Conservation (phyloP, 1,284 basidiomycete genomes). For the Peniophora sp. region DNA sequence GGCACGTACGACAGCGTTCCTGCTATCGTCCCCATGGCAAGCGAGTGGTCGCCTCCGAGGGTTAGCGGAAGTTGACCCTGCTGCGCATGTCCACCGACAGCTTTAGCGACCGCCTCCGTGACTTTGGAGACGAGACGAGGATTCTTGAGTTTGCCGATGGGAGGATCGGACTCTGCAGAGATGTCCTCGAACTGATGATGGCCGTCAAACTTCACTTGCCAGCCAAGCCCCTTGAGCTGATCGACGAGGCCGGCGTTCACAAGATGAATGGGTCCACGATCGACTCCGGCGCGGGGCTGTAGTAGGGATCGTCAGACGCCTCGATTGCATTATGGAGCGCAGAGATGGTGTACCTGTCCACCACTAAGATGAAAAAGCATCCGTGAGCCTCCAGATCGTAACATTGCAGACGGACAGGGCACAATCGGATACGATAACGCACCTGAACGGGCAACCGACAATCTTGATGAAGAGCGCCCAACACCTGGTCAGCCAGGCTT, state of each 20-base stretch:
- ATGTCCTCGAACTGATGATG: constrained; percentile 86
- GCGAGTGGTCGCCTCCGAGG: constrained; percentile 93
- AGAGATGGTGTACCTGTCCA: constrained; percentile 38
- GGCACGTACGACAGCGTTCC: constrained; percentile 64
- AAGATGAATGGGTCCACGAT: constrained; percentile 82
- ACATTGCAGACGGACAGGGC: neutral
- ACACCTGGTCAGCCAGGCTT: neutral
- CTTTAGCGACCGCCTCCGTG: constrained; percentile 70
- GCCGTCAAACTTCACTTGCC: constrained; percentile 84
- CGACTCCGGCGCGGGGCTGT: constrained; percentile 79
- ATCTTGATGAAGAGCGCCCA: constrained; percentile 39
- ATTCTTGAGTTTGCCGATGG: constrained; percentile 85
- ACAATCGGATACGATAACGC: constrained; percentile 11
- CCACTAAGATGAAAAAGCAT: constrained; percentile 28
- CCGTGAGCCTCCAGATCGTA: neutral
- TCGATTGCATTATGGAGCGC: constrained; percentile 3
- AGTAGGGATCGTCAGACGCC: constrained; percentile 5
- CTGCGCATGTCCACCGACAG: constrained; percentile 68
- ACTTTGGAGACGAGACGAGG: constrained; percentile 84
- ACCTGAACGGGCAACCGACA: constrained; percentile 73
- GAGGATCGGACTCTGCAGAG: constrained; percentile 59
- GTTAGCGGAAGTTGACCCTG: constrained; percentile 84
- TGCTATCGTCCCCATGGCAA: constrained; percentile 89
- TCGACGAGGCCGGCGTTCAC: constrained; percentile 77
- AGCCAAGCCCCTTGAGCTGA: constrained; percentile 77